phyloP scores from a whole-genome alignment of 208 protist species.

The Acanthamoeba royreba region DNA sequence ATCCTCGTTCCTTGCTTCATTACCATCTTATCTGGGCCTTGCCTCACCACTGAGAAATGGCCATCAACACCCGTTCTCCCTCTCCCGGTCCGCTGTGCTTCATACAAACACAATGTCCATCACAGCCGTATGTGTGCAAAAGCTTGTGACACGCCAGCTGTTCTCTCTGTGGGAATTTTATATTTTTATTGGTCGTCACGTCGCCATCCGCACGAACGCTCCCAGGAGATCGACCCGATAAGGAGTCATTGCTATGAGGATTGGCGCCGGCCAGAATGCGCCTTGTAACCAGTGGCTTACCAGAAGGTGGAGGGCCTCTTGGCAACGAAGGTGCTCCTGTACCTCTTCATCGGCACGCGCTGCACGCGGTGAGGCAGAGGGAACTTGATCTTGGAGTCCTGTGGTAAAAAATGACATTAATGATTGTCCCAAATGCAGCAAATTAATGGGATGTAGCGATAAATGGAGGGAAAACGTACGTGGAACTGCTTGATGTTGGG shows the following conservation, averaged over 20 bases:
- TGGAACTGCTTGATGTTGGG: slow-evolving; percentile 34
- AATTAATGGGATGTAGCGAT: background rate
- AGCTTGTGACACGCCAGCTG: background rate
- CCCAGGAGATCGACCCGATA: background rate
- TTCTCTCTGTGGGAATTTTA: background rate
- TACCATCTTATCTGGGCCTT: no score
- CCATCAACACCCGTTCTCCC: no score
- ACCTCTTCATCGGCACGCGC: slow-evolving; percentile 38
- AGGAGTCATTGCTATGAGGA: background rate
- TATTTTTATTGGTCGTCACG: no score
- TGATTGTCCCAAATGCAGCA: background rate
- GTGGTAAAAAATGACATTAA: background rate
- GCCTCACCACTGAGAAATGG: no score
- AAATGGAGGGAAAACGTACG: background rate
- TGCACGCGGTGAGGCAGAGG: background rate
- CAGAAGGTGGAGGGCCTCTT: slow-evolving; percentile 8
- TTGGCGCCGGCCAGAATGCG: no score
- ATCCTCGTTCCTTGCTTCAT: no score
- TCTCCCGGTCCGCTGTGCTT: no score
- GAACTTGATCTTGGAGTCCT: slow-evolving; percentile 51
- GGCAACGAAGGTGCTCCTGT: slow-evolving; percentile 10
- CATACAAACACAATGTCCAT: no score
- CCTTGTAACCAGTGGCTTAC: background rate
- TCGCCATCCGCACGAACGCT: background rate
- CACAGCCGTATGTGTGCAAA: background rate